These are phyloP conservation scores for Saturnispora ahearnii DNA, from an alignment of 805 yeast species.

Conservation along the genomic window DNA sequence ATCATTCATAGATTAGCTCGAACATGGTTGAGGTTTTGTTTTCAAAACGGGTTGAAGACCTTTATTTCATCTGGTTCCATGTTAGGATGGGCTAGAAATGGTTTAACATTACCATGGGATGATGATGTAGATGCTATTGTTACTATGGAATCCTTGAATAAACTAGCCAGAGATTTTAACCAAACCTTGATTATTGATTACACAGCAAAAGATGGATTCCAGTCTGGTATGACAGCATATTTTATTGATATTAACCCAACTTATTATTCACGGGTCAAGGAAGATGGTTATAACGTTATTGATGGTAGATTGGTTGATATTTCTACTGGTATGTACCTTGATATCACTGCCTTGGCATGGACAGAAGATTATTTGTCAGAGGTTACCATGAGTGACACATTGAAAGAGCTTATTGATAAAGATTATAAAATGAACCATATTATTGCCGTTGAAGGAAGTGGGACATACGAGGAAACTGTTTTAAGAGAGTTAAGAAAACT, in stretches of 20 bases:
- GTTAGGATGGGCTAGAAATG: slow-evolving; percentile 56
- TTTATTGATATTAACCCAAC: slow-evolving; percentile 29
- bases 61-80: slow-evolving; percentile 62
- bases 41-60: slow-evolving; percentile 35
- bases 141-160: slow-evolving; percentile 36
- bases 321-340: slow-evolving; percentile 39
- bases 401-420: slow-evolving; percentile 13
- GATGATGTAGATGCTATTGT: slow-evolving; percentile 55
- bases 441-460: slow-evolving; percentile 39
- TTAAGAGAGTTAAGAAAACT: slow-evolving; percentile 26
- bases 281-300: slow-evolving; percentile 41
- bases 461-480: slow-evolving; percentile 16
- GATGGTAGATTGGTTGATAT: slow-evolving; percentile 49
- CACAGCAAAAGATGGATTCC: slow-evolving; percentile 11
- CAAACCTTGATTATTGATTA: slow-evolving; percentile 41
- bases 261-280: slow-evolving; percentile 30
- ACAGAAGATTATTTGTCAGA: slow-evolving; percentile 8
- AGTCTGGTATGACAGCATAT: slow-evolving; percentile 25
- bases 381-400: slow-evolving; percentile 3
- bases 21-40: slow-evolving; percentile 46
- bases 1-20: slow-evolving; percentile 40
- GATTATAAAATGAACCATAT: slow-evolving; percentile 13
- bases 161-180: slow-evolving; percentile 38
- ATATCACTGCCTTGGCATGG: slow-evolving; percentile 33
- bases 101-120: slow-evolving; percentile 53